Percentiles rank a stretch among this genome's conserved stretches.
These are phyloP conservation scores for Zizania latifolia DNA, from an alignment of 176 grass and related monocot genomes.

Conservation along the genomic window DNA sequence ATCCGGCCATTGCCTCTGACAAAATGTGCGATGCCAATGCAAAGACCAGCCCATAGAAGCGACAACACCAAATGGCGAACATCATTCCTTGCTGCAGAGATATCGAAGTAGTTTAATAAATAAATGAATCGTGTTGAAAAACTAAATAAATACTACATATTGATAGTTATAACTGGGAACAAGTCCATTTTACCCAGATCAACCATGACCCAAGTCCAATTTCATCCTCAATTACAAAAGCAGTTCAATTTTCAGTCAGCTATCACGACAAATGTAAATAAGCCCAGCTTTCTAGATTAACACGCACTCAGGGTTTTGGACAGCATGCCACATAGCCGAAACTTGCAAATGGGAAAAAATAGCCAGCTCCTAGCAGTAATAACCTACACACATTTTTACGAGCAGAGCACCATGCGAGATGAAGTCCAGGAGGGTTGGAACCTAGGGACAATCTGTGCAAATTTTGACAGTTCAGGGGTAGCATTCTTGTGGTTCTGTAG, in stretches of 20 bases:
- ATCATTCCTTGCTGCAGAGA: conserved; percentile 63
- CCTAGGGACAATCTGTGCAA: too few relatives aligned
- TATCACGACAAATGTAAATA: background rate
- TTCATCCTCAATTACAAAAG: background rate
- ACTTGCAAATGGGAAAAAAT: background rate
- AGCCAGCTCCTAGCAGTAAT: background rate
- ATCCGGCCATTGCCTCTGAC: conserved; percentile 69
- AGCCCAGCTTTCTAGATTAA: background rate
- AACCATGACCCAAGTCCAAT: background rate
- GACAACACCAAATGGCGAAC: conserved; percentile 61
- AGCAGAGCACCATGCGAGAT: background rate
- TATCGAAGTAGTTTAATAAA: conserved; percentile 12
- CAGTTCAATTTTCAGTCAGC: background rate
- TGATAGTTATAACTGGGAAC: background rate
- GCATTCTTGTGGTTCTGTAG: too few relatives aligned
- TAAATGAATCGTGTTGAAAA: background rate
- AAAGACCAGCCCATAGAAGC: conserved; percentile 80
- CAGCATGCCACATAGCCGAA: background rate
- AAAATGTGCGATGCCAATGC: conserved; percentile 60
- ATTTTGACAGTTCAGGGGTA: too few relatives aligned
- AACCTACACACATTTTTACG: background rate
- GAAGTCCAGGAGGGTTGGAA: background rate
- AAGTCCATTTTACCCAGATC: background rate
- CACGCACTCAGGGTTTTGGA: background rate
- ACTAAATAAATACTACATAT: background rate